A percentile compares a stretch with the other conserved stretches of the same genome.
phyloP scores from a whole-genome alignment of 129 eudicot species.

The Chrysanthemum seticuspe region DNA sequence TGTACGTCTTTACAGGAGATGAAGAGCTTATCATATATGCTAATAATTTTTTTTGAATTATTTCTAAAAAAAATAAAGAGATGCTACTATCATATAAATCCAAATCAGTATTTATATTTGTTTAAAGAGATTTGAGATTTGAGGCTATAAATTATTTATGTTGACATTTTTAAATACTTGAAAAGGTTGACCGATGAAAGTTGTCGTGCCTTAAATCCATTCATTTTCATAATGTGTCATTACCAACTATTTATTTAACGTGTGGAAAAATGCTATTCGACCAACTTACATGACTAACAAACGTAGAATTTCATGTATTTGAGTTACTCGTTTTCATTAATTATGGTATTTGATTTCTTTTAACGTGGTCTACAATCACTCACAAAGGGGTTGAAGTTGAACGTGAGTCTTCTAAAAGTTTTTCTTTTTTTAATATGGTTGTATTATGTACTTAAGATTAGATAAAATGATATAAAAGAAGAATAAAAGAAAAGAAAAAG shows the following conservation, averaged over 20 bases:
- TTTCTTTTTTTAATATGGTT: no score
- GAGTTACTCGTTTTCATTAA: neutral
- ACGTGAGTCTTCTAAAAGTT: no score
- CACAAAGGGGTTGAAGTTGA: no score
- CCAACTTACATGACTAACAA: slow-evolving; percentile 16
- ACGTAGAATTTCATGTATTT: neutral
- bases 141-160: neutral
- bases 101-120: neutral
- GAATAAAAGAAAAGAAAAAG: neutral
- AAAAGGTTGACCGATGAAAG: slow-evolving; percentile 16
- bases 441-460: no score
- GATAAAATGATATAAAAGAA: neutral
- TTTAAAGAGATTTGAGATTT: no score
- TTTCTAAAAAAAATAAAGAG: no score
- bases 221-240: slow-evolving; percentile 6
- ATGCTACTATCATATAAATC: no score
- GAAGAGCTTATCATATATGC: no score
- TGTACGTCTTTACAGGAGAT: neutral
- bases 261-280: slow-evolving; percentile 15
- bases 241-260: slow-evolving; percentile 26
- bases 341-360: neutral
- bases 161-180: neutral
- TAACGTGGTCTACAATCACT: no score
- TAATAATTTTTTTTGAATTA: no score
- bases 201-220: slow-evolving; percentile 18